Evolutionary conservation across 768 basidiomycete genomes (phyloP).

Genomic region (Tricholoma matsutake): DNA sequence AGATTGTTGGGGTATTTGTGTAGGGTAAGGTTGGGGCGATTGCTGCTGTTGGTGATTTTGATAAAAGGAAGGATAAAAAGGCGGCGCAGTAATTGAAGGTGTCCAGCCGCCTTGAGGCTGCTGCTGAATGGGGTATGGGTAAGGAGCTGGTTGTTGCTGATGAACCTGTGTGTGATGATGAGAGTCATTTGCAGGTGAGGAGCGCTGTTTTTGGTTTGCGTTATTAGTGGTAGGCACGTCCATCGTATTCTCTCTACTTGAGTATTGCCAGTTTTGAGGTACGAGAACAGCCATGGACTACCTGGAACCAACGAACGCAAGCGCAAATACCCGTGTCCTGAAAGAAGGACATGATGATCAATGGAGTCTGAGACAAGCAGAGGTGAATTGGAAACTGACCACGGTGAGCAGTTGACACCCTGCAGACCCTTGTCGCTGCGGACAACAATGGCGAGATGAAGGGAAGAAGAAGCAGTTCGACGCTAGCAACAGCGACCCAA

Average conservation of each 20-base stretch:
- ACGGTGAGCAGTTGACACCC: slow-evolving; percentile 11
- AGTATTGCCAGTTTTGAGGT: slow-evolving; percentile 69
- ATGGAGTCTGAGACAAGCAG: slow-evolving; percentile 4
- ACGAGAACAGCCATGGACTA: slow-evolving; percentile 79
- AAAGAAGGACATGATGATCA: slow-evolving; percentile 3
- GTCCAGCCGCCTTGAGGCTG: slow-evolving; percentile 71
- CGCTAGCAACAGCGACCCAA: slow-evolving; percentile 32
- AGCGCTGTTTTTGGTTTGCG: slow-evolving; percentile 52
- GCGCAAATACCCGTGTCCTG: slow-evolving; percentile 16
- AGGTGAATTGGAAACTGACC: slow-evolving; percentile 7
- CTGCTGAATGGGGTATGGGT: slow-evolving; percentile 70
- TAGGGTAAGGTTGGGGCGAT: slow-evolving; percentile 47
- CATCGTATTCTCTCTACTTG: slow-evolving; percentile 62
- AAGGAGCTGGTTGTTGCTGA: slow-evolving; percentile 39
- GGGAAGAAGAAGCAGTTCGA: slow-evolving; percentile 13
- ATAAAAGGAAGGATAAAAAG: slow-evolving; percentile 78
- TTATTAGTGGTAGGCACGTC: slow-evolving; percentile 43
- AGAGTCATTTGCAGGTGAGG: slow-evolving; percentile 58
- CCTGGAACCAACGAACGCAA: slow-evolving; percentile 15
- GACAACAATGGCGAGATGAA: slow-evolving; percentile 12
- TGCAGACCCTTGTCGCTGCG: slow-evolving; percentile 8
- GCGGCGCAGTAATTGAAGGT: slow-evolving; percentile 59
- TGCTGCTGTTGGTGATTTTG: slow-evolving; percentile 66
- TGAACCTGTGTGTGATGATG: slow-evolving; percentile 24
- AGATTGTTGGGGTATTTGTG: slow-evolving; percentile 42